A percentile compares a stretch with the other conserved stretches of the same genome.
Conservation (phyloP, 768 basidiomycete genomes). For the Tephrocybe rancida region DNA sequence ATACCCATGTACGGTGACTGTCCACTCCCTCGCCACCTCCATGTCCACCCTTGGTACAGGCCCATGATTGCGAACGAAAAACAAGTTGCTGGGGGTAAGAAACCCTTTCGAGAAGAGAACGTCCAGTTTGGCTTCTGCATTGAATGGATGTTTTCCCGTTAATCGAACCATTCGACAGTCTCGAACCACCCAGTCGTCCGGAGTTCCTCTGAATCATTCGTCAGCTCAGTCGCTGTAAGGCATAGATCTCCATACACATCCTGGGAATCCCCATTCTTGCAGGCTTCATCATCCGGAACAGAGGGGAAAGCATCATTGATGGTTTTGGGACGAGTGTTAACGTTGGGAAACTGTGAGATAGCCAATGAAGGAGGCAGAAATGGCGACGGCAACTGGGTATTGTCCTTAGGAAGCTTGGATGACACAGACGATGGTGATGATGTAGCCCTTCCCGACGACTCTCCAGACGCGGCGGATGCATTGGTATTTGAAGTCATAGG, state of each 20-base stretch:
- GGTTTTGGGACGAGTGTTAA: not conserved
- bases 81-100: conserved; percentile 53
- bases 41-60: conserved; percentile 52
- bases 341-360: not conserved
- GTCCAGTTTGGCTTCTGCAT: conserved; percentile 50
- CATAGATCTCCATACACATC: not conserved
- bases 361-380: conserved; percentile 10
- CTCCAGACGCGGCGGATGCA: not conserved
- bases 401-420: not conserved
- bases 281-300: conserved; percentile 6
- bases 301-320: conserved; percentile 1
- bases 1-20: conserved; percentile 43
- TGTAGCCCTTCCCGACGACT: not conserved
- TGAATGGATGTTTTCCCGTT: conserved; percentile 67
- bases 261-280: conserved; percentile 4
- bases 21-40: conserved; percentile 42
- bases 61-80: conserved; percentile 68
- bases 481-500: not conserved
- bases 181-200: conserved; percentile 30
- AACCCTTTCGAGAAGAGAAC: conserved; percentile 52
- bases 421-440: conserved; percentile 1
- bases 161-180: conserved; percentile 45
- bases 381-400: not conserved
- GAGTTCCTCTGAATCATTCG: conserved; percentile 15
- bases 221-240: not conserved